Evolutionary conservation across 345 rosid species (phyloP).

Genomic region (Carallia pectinifolia): DNA sequence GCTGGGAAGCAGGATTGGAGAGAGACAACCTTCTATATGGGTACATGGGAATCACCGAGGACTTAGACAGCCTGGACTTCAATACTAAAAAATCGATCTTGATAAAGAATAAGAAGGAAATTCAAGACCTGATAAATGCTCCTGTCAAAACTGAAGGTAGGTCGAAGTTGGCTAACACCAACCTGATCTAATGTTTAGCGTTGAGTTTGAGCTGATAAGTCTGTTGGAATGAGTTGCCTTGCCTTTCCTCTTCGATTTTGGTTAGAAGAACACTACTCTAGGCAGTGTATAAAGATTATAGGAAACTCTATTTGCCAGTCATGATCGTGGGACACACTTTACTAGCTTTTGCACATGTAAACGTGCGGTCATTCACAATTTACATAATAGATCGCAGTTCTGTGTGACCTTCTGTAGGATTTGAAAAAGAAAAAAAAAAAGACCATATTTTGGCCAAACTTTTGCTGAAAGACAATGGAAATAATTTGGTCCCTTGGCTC

Average conservation of each 20-base stretch:
- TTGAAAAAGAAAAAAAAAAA: too few relatives aligned
- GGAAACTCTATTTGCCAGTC: background rate
- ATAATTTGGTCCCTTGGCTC: too few relatives aligned
- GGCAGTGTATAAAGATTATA: background rate
- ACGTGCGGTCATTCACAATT: too few relatives aligned
- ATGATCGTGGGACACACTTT: too few relatives aligned
- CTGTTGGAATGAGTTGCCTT: too few relatives aligned
- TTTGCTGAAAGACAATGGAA: too few relatives aligned
- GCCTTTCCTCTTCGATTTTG: background rate
- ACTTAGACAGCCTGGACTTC: slow-evolving; percentile 53
- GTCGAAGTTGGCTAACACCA: background rate
- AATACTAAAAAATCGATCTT: slow-evolving; percentile 39
- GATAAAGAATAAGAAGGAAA: slow-evolving; percentile 56
- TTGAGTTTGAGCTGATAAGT: too few relatives aligned
- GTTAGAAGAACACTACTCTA: background rate
- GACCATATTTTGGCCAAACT: too few relatives aligned
- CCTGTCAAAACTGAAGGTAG: slow-evolving; percentile 46
- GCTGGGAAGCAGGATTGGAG: slow-evolving; percentile 8
- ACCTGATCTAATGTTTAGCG: background rate
- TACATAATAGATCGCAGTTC: too few relatives aligned
- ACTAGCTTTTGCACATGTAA: too few relatives aligned
- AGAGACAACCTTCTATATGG: slow-evolving; percentile 45
- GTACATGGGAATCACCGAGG: slow-evolving; percentile 54
- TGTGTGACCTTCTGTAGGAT: too few relatives aligned
- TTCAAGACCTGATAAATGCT: slow-evolving; percentile 52